Evolutionary conservation across 2,329 filamentous ascomycete genomes (phyloP), one percentile per base, ranked within the genome.

Genomic region (Phaeosphaeriaceae sp.): DNA sequence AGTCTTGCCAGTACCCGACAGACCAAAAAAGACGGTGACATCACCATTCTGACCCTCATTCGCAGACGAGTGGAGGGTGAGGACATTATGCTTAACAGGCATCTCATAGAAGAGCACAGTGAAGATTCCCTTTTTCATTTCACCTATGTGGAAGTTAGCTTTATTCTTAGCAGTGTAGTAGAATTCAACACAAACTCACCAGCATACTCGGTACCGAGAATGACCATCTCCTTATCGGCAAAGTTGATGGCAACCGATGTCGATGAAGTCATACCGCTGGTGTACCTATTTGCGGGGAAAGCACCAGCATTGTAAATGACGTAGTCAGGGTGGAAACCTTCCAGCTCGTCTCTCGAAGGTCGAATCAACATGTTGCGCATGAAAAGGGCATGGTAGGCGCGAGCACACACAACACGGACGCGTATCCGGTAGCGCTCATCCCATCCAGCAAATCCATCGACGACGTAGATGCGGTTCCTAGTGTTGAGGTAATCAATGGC

Each of bases 291-390:
- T 74, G 94, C 94, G 38, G 94, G 94, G 89, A 99, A 99, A 56
- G 90, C 90, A 64, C 94, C 94, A 57, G 92, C 94, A 76, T 99
- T 99, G 88, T 99, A 99, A 81, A 99, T 97, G 70, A 93, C 93
- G 83, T 99, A 99, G 83, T 99, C 93, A 68, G 94, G 94, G 78
- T 96, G 90, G 86, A 99, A 99, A 79, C 91, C 86, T 81, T 96
- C 89, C 46, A 99, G 87, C 82, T 99, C 92, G 79, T 95, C 90
- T 58, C 85, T 85, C 44, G 87, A 82, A 58, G 94, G 94, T 66
- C 94, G 89, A 82, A 99, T 99, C 73, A 99, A 89, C 94, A 99
- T 99, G 84, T 99, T 99, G 74, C 92, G 90, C 94, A 99, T 99
- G 87, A 99, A 99, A 61, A 99, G 86, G 56, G 94, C 94, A 84